Conservation (phyloP, 345 rosid genomes). For the Clausena lansium region DNA sequence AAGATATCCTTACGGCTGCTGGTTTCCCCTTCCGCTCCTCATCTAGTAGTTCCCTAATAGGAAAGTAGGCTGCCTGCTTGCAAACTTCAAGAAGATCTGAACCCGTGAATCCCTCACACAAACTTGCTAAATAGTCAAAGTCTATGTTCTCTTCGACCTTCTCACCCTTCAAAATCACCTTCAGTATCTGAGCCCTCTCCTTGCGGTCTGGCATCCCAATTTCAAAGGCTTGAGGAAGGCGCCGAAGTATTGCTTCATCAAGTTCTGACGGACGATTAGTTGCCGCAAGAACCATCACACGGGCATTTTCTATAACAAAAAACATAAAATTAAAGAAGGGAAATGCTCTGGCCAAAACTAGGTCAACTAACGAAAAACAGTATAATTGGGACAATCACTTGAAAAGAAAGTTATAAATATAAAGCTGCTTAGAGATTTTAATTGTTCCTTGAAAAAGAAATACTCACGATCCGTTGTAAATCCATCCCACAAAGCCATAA, state of each 20-base stretch:
- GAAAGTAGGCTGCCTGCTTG: constrained; percentile 93
- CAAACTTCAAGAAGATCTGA: constrained; percentile 96
- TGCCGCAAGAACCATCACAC: constrained; percentile 98
- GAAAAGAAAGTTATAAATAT: not conserved
- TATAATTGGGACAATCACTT: not conserved
- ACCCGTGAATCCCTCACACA: constrained; percentile 85
- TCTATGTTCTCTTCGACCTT: constrained; percentile 59
- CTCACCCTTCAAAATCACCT: constrained; percentile 84
- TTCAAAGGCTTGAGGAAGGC: constrained; percentile 97
- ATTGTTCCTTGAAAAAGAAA: not conserved
- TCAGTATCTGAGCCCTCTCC: constrained; percentile 78
- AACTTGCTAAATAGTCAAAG: constrained; percentile 60
- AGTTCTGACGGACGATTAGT: constrained; percentile 98
- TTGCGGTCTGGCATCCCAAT: constrained; percentile 79
- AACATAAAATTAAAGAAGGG: constrained; percentile 9
- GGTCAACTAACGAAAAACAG: not conserved
- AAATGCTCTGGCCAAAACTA: not conserved
- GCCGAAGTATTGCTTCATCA: constrained; percentile 93
- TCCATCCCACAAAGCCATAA: constrained; percentile 99
- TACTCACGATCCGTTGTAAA: constrained; percentile 96
- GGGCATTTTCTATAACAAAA: constrained; percentile 64
- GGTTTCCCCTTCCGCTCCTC: constrained; percentile 79
- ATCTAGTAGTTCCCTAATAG: constrained; percentile 77
- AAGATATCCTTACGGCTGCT: constrained; percentile 48
- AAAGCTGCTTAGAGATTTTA: not conserved